phyloP scores from a whole-genome alignment of 176 grass and related monocot genomes.

The Carex scoparia region DNA sequence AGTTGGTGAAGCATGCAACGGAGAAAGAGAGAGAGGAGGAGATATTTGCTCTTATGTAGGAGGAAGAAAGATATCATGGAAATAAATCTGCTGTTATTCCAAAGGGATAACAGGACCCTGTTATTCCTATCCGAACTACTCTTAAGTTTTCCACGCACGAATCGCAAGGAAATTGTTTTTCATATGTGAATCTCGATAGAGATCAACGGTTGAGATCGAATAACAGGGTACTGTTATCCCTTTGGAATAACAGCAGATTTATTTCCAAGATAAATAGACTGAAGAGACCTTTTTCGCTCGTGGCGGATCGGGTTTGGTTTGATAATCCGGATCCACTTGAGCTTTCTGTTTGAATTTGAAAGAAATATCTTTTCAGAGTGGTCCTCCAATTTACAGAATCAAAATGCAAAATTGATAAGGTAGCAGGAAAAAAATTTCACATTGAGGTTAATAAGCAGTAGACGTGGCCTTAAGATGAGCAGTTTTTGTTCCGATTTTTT shows the following conservation, averaged over 20 bases:
- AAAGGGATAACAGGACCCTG: no score
- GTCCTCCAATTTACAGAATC: neutral
- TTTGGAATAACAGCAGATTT: no score
- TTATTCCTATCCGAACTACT: no score
- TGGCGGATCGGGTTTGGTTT: conserved; percentile 11
- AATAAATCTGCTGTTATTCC: no score
- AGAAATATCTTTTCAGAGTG: neutral
- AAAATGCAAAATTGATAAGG: neutral
- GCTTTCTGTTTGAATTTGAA: neutral
- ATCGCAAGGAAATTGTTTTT: no score
- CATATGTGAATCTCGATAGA: no score
- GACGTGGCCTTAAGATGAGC: no score
- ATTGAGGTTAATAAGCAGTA: neutral
- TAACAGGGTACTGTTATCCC: no score
- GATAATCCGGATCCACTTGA: neutral
- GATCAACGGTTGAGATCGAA: no score
- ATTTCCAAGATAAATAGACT: neutral
- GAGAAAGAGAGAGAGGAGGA: conserved; percentile 19
- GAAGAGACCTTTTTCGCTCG: conserved; percentile 1
- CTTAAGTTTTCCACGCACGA: no score
- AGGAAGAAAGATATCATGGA: conserved; percentile 27
- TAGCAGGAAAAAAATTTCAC: neutral
- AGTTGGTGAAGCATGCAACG: conserved; percentile 52
- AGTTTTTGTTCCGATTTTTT: neutral
- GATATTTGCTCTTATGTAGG: neutral